Conservation (phyloP, 169 alveolate species). For the Fabrea salina region DNA sequence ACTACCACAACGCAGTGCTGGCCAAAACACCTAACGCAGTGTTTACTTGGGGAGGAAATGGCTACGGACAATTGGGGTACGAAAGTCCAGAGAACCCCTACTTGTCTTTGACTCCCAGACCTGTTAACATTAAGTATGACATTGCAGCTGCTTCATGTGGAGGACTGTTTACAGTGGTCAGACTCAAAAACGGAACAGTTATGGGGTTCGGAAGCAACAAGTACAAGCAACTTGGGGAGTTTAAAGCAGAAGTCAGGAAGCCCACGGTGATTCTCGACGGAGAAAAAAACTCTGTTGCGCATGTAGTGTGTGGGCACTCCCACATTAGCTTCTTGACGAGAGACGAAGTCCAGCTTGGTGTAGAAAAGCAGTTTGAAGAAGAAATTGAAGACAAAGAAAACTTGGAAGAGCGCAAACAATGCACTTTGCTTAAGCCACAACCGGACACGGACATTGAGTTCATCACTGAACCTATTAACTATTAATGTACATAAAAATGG, state of each 20-base stretch:
- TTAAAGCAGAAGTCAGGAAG: neutral
- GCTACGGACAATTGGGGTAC: conserved; percentile 14
- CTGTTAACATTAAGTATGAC: neutral
- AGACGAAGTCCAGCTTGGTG: no score
- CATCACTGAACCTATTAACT: no score
- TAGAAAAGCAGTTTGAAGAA: no score
- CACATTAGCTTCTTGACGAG: neutral
- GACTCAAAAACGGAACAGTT: neutral
- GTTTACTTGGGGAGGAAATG: conserved; percentile 16
- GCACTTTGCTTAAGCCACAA: no score
- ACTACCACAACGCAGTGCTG: neutral
- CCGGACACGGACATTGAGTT: no score
- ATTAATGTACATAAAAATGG: no score
- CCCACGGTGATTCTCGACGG: neutral
- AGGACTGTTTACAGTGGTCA: neutral
- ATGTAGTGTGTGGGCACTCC: neutral
- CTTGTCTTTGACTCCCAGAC: neutral
- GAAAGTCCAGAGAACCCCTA: neutral
- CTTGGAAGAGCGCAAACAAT: no score
- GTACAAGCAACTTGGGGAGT: neutral
- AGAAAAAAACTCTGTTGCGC: neutral
- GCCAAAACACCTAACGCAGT: neutral
- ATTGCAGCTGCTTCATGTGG: neutral
- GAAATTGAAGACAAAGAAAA: no score
- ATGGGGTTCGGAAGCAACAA: conserved; percentile 10